A percentile compares a stretch with the other conserved stretches of the same genome.
These are phyloP conservation scores for Tephrocybe sp. DNA, from an alignment of 768 basidiomycete species.

Conservation along the genomic window DNA sequence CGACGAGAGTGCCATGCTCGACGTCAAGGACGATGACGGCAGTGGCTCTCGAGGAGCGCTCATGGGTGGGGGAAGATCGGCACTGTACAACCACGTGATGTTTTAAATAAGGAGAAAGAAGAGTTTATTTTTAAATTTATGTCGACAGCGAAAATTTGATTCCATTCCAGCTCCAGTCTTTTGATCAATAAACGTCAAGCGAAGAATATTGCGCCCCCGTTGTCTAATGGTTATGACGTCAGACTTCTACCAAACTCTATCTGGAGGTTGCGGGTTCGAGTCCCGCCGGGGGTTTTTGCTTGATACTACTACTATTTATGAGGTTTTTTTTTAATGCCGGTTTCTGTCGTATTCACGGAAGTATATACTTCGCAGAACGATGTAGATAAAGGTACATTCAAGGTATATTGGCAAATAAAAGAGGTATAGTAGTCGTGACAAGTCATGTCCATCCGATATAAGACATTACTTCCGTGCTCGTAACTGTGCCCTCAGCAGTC, in stretches of 20 bases:
- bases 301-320: no score
- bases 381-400: conserved; percentile 11
- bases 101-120: not conserved
- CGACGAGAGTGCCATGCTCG: conserved; percentile 10
- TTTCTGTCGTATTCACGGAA: not conserved
- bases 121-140: not conserved
- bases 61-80: conserved; percentile 20
- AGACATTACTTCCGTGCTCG: conserved; percentile 49
- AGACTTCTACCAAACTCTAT: conserved; percentile 69
- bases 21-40: conserved; percentile 7
- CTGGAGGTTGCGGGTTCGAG: conserved; percentile 89
- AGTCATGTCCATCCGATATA: not conserved
- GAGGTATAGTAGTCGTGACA: conserved; percentile 2
- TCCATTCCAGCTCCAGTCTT: no score
- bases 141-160: not conserved
- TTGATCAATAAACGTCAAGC: no score
- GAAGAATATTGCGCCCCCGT: no score
- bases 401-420: conserved; percentile 5
- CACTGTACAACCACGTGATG: not conserved
- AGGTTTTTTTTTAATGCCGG: not conserved
- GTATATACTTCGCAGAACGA: no score
- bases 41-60: conserved; percentile 9
- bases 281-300: conserved; percentile 79
- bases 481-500: conserved; percentile 66
- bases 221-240: conserved; percentile 92